Evolutionary conservation across 176 grass and related monocot genomes (phyloP).

Genomic region (Oryza meyeriana): DNA sequence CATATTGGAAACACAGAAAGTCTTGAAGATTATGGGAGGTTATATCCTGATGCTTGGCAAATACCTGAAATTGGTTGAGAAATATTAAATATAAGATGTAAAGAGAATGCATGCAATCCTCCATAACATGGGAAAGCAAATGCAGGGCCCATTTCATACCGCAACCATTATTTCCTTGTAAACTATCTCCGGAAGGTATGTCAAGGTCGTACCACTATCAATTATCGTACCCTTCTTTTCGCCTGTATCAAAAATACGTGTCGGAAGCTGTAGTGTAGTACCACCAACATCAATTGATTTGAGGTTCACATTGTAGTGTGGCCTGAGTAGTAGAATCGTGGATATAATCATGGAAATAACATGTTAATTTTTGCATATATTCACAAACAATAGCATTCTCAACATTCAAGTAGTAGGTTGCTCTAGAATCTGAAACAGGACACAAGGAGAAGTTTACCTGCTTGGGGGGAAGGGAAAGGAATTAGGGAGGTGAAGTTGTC

Average conservation of each 20-base stretch:
- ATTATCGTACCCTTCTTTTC: conserved; percentile 83
- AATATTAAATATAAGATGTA: conserved; percentile 17
- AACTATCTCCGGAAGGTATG: conserved; percentile 89
- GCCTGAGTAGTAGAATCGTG: conserved; percentile 48
- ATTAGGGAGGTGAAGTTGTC: too few relatives aligned
- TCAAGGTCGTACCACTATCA: conserved; percentile 93
- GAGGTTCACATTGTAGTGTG: conserved; percentile 84
- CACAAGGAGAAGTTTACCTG: too few relatives aligned
- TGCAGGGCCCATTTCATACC: conserved; percentile 42
- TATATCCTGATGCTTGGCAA: conserved; percentile 74
- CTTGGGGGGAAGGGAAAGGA: too few relatives aligned
- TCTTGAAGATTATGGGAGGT: conserved; percentile 66
- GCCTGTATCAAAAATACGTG: conserved; percentile 69
- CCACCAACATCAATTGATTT: conserved; percentile 79
- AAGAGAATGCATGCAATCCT: conserved; percentile 17
- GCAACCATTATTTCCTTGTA: conserved; percentile 68
- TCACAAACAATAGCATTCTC: too few relatives aligned
- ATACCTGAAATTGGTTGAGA: conserved; percentile 56
- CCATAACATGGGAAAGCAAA: conserved; percentile 14
- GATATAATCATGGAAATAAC: too few relatives aligned
- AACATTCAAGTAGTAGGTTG: too few relatives aligned
- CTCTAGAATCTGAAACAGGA: too few relatives aligned
- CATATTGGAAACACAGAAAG: conserved; percentile 77
- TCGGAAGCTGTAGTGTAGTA: conserved; percentile 63
- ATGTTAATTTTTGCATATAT: too few relatives aligned